These are phyloP conservation scores for Alternaria novae-zelandiae DNA, from an alignment of 2,329 filamentous ascomycete species.

Conservation along the genomic window DNA sequence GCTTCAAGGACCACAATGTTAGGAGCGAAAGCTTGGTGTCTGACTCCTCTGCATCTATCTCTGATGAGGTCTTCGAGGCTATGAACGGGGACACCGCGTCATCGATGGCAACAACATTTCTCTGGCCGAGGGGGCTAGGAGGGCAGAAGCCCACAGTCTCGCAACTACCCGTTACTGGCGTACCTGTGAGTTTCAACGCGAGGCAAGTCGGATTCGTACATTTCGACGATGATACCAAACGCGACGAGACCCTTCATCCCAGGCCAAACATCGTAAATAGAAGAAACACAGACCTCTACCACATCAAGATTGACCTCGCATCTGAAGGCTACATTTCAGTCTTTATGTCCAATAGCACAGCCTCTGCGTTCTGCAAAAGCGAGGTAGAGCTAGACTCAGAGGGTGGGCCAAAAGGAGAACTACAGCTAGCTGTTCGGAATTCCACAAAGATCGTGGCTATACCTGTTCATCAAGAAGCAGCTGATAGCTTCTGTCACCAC, in stretches of 20 bases:
- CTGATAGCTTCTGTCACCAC: not conserved
- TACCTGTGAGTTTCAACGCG: not conserved
- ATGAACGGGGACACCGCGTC: not conserved
- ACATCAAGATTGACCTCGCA: not conserved
- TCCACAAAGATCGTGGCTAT: not conserved
- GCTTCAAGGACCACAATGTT: too few relatives aligned
- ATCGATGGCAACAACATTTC: not conserved
- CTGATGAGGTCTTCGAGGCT: not conserved
- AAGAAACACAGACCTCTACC: not conserved
- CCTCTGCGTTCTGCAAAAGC: not conserved
- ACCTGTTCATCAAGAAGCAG: not conserved
- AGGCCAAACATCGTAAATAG: not conserved
- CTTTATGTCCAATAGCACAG: not conserved
- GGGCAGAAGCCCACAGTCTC: not conserved
- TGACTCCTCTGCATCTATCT: not conserved
- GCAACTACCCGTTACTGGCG: not conserved
- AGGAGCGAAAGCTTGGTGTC: not conserved
- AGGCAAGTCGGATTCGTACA: not conserved
- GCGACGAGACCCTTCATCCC: accelerated
- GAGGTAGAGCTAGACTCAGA: not conserved
- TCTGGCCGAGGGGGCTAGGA: not conserved
- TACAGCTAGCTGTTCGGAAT: not conserved
- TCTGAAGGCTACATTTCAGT: conserved; percentile 8
- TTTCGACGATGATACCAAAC: not conserved
- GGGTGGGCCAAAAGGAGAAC: not conserved